A percentile compares a stretch with the other conserved stretches of the same genome.
Evolutionary conservation across 2,329 filamentous ascomycete species (phyloP).

Genomic region (Colletotrichum orbiculare): DNA sequence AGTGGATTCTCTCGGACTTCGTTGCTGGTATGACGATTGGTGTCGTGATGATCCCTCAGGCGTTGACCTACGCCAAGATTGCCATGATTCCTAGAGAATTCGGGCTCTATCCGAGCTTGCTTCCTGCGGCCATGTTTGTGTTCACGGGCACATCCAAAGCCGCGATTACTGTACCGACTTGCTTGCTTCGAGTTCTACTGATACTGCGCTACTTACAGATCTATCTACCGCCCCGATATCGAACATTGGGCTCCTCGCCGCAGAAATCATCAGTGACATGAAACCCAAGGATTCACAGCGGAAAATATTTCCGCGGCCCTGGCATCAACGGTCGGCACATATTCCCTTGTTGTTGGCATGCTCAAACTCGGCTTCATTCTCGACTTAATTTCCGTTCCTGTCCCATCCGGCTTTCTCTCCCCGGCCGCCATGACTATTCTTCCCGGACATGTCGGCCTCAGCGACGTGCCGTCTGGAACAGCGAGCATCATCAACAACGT

Average conservation of each 20-base stretch:
- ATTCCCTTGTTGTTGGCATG: constrained; percentile 67
- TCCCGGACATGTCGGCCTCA: constrained; percentile 71
- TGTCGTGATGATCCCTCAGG: constrained; percentile 70
- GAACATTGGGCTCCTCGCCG: constrained; percentile 71
- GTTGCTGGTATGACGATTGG: constrained; percentile 72
- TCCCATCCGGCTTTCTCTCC: constrained; percentile 74
- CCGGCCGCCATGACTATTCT: constrained; percentile 74
- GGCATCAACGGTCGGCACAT: constrained; percentile 72
- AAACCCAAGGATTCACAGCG: constrained; percentile 60
- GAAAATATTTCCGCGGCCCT: constrained; percentile 70
- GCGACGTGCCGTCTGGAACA: constrained; percentile 60
- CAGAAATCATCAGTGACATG: constrained; percentile 67
- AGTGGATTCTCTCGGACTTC: constrained; percentile 71
- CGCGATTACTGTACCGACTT: constrained; percentile 39
- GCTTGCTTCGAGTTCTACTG: not conserved
- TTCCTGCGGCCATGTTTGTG: constrained; percentile 66
- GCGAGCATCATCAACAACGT: constrained; percentile 69
- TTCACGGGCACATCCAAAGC: constrained; percentile 73
- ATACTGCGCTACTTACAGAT: constrained; percentile 50
- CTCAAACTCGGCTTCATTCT: constrained; percentile 73
- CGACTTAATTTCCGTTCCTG: constrained; percentile 73
- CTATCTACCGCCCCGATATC: constrained; percentile 73
- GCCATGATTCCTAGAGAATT: constrained; percentile 71
- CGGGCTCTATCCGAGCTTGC: constrained; percentile 69
- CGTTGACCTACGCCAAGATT: constrained; percentile 71